Base-by-base conservation (phyloP, 352 stramenopile genomes). In the Globisporangium nodosum region DNA sequence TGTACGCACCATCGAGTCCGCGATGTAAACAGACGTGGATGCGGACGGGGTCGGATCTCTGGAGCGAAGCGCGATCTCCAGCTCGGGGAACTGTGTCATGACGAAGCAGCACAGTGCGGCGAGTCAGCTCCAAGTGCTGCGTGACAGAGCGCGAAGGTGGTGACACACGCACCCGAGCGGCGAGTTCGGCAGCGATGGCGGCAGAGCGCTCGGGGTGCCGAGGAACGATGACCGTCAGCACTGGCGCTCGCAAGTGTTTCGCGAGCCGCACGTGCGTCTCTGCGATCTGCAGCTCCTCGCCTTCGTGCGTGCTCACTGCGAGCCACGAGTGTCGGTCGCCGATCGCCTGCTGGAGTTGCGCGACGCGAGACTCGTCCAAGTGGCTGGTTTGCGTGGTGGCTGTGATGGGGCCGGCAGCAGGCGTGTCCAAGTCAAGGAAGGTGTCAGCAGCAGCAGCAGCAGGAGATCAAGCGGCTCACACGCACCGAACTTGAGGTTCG, bases 401-500 rank as follows among this genome's bases (percentile, higher is more conserved):
- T 42, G 8, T 1, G 11, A 42, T 42, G 0, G 35, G 1, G 24
- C 24, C 35, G 12, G 35, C 35, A 42, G 12, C 7, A 13, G 35
- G 11, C 35, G 31, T 35, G 5, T 9, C 11, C 8, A 15, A 16
- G 35, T 15, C 35, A 42, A 42, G 35, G 12, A 42, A 15, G 35
- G 12, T 3, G 11, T 15, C 9, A 42, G 9, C 35, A 16, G 11
- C 11, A 12, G n/a, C 5, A 52, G 24, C 11, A 56, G 24, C 24
- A 27, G 24, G 31, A 35, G 31, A 35, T 7, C 31, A 35, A 7
- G 31, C 24, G 24, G 24, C 24, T 27, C 54, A 6, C n/a, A 60
- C 64, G 20, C 66, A 92, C 81, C 71, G 54, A 92, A 85, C 52
- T 92, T 92, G n/a, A 92, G 66, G 49, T 92, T 89, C 18, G 65